Base-by-base conservation (phyloP, 139 green algal species). In the Chlorella sp. region DNA sequence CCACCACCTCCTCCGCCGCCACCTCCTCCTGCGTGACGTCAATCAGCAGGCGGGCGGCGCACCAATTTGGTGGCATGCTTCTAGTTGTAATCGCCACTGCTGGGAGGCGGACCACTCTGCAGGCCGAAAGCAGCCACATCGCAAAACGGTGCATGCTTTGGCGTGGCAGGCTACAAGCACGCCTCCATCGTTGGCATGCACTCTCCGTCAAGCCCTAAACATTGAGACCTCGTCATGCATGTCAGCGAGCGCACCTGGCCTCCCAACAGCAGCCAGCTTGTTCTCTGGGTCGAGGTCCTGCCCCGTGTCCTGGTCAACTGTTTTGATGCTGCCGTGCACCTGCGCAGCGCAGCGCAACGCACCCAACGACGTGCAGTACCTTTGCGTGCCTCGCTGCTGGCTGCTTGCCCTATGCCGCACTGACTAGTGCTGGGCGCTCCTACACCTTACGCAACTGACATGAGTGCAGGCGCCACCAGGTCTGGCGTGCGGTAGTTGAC, bases 261-360 rank as follows among this genome's bases (percentile, higher is more conserved):
- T 64, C 59, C 4, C 59, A 64, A 30, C 42, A 55, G 42, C 10
- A 55, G 42, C 10, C 10, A 55, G 17, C 10, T 55, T 10, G 36
- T 72, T 78, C 2, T 62, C 32, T 0, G 84, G 84, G 64, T 89
- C 84, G 62, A 88, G 51, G 62, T 92, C 85, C 2, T 35, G 31
- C 0, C 85, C 87, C 31, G 49, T 72, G 14, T 74, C 69, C 70
- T 92, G 82, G 35, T 82, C 70, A 6, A 89, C 85, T 0, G 65
- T 74, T 5, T 33, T 35, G 49, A 89, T 63, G 34, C 35, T 77
- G 62, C 79, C 84, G 51, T 82, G 79, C 32, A 88, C 69, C 0
- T 72, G 73, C 33, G 66, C 5, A 31, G 30, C 31, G 17, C 31
- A 31, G 51, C 33, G 30, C 5, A n/a, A 30, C 63, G 30, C 63